phyloP scores from a whole-genome alignment of 192 early-diverging fungal species.

The Funneliformis geosporum region DNA sequence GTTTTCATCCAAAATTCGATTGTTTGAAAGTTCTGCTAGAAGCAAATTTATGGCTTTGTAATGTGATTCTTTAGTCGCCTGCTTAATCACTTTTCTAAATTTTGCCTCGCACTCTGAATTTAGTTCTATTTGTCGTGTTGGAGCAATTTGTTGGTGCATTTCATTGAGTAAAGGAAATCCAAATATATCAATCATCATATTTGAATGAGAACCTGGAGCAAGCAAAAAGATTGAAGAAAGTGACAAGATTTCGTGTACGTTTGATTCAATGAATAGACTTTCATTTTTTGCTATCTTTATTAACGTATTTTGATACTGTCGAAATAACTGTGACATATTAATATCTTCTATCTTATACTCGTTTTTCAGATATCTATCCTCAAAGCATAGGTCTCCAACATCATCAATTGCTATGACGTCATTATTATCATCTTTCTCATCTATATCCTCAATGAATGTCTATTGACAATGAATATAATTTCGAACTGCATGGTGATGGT shows the following conservation, averaged over 20 bases:
- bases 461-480: too few relatives aligned
- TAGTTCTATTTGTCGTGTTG: slow-evolving; percentile 19
- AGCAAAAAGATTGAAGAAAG: slow-evolving; percentile 19
- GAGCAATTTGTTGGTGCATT: slow-evolving; percentile 22
- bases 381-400: slow-evolving; percentile 10
- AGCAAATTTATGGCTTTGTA: slow-evolving; percentile 2
- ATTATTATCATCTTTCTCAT: too few relatives aligned
- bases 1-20: slow-evolving; percentile 15
- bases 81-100: slow-evolving; percentile 18
- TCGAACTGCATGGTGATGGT: too few relatives aligned
- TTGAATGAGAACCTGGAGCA: slow-evolving; percentile 2
- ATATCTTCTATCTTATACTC: slow-evolving; percentile 10
- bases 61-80: neutral
- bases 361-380: neutral
- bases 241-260: slow-evolving; percentile 29
- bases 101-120: slow-evolving; percentile 11
- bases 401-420: slow-evolving; percentile 4
- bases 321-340: slow-evolving; percentile 21
- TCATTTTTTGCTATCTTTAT: slow-evolving; percentile 9
- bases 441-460: too few relatives aligned
- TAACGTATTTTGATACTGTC: slow-evolving; percentile 20
- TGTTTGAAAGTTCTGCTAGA: slow-evolving; percentile 4
- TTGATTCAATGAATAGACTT: slow-evolving; percentile 19
- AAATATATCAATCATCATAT: slow-evolving; percentile 20
- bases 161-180: slow-evolving; percentile 22